phyloP scores from a whole-genome alignment of 1,284 basidiomycete species.

The Apiotrichum brassicae region DNA sequence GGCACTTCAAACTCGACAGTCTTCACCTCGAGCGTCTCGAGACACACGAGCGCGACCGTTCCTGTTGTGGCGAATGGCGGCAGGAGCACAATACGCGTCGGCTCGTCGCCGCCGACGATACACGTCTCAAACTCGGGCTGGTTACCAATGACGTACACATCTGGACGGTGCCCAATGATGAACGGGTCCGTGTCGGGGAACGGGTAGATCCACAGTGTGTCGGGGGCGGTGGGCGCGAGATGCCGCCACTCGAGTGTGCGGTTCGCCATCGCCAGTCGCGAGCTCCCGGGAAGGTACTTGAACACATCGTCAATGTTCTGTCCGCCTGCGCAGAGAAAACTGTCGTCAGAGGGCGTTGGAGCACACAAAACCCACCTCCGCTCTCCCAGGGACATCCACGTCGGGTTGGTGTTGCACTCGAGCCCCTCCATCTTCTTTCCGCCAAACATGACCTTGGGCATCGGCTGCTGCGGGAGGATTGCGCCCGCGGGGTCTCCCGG shows the following conservation, averaged over 20 bases:
- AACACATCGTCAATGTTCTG: slow-evolving; percentile 92
- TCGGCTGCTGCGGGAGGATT: slow-evolving; percentile 86
- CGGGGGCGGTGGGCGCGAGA: slow-evolving; percentile 93
- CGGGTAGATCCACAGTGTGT: slow-evolving; percentile 96
- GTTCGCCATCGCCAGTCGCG: slow-evolving; percentile 65
- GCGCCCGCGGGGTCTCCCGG: slow-evolving; percentile 77
- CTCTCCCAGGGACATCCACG: slow-evolving; percentile 61
- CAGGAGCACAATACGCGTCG: slow-evolving; percentile 68
- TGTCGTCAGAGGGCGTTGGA: slow-evolving; percentile 47
- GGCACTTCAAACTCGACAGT: slow-evolving; percentile 46
- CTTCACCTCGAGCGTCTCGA: slow-evolving; percentile 54
- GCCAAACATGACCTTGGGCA: slow-evolving; percentile 88
- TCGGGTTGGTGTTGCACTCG: slow-evolving; percentile 79
- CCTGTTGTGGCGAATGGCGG: slow-evolving; percentile 70
- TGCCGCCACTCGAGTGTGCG: slow-evolving; percentile 88
- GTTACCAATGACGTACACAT: slow-evolving; percentile 88
- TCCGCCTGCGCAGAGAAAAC: slow-evolving; percentile 75
- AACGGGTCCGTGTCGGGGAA: slow-evolving; percentile 87
- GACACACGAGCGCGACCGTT: slow-evolving; percentile 58
- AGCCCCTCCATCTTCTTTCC: slow-evolving; percentile 59
- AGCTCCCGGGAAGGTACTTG: slow-evolving; percentile 60
- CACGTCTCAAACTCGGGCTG: slow-evolving; percentile 76
- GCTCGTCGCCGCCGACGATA: slow-evolving; percentile 51
- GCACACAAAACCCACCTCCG: slow-evolving; percentile 45
- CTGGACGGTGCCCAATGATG: slow-evolving; percentile 71